Evolutionary conservation across 176 grass and related monocot genomes (phyloP).

Genomic region (Triticum dicoccoides): DNA sequence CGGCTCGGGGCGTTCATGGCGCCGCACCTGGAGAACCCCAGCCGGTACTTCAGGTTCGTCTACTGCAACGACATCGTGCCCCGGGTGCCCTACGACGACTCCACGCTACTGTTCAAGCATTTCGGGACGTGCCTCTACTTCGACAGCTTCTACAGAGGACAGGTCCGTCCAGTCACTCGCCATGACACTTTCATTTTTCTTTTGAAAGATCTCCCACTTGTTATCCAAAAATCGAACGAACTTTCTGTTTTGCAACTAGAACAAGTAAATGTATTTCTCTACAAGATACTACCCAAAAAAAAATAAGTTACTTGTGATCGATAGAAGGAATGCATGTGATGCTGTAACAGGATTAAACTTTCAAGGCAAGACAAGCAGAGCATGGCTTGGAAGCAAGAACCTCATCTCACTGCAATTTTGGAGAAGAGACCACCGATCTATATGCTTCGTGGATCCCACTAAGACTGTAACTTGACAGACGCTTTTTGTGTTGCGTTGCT

Average conservation of each 20-base stretch:
- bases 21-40: conserved; percentile 22
- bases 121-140: conserved; percentile 74
- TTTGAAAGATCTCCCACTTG: no score
- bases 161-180: conserved; percentile 15
- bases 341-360: not conserved
- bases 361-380: conserved; percentile 36
- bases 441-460: conserved; percentile 2
- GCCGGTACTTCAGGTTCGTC: conserved; percentile 65
- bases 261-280: no score
- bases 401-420: not conserved
- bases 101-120: conserved; percentile 63
- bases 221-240: no score
- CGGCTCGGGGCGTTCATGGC: conserved; percentile 47
- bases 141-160: conserved; percentile 64
- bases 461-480: conserved; percentile 1
- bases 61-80: conserved; percentile 83
- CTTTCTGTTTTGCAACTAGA: no score
- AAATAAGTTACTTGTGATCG: no score
- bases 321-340: not conserved
- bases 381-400: conserved; percentile 37
- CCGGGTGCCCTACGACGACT: conserved; percentile 67
- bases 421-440: not conserved
- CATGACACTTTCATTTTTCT: not conserved
- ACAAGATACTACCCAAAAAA: no score
- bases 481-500: not conserved